Percentiles rank a stretch among this genome's conserved stretches.
phyloP scores from a whole-genome alignment of 1,139 yeast genomes.

The Candida anutae region DNA sequence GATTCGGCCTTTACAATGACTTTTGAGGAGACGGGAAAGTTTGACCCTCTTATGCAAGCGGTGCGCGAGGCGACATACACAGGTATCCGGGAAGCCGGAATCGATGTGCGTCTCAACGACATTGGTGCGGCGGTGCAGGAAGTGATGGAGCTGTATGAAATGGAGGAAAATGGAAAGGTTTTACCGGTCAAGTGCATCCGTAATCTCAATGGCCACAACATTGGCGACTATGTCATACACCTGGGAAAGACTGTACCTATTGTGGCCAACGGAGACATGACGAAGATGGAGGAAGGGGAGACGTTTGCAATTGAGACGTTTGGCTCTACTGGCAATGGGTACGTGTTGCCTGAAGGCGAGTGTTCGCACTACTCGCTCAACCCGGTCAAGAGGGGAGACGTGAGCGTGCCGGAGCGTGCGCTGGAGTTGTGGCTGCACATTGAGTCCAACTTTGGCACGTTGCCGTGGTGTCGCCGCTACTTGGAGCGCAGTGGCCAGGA shows the following conservation, averaged over 20 bases:
- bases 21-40: conserved; percentile 62
- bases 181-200: conserved; percentile 84
- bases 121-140: conserved; percentile 96
- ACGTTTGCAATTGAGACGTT: conserved; percentile 97
- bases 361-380: conserved; percentile 81
- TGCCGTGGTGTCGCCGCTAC: conserved; percentile 95
- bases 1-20: conserved; percentile 95
- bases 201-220: conserved; percentile 91
- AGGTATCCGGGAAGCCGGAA: conserved; percentile 89
- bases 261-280: conserved; percentile 84
- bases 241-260: conserved; percentile 96
- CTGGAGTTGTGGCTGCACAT: conserved; percentile 59
- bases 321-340: conserved; percentile 94
- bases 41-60: conserved; percentile 72
- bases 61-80: conserved; percentile 92
- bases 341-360: conserved; percentile 81
- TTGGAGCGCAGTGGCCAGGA: conserved; percentile 89
- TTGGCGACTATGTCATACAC: conserved; percentile 76
- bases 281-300: conserved; percentile 99
- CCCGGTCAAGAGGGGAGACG: background rate
- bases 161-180: conserved; percentile 80
- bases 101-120: conserved; percentile 90
- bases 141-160: conserved; percentile 93
- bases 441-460: conserved; percentile 78
- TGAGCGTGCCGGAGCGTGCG: conserved; percentile 24